phyloP scores from a whole-genome alignment of 352 stramenopile genomes.

The Phytophthora capsici region DNA sequence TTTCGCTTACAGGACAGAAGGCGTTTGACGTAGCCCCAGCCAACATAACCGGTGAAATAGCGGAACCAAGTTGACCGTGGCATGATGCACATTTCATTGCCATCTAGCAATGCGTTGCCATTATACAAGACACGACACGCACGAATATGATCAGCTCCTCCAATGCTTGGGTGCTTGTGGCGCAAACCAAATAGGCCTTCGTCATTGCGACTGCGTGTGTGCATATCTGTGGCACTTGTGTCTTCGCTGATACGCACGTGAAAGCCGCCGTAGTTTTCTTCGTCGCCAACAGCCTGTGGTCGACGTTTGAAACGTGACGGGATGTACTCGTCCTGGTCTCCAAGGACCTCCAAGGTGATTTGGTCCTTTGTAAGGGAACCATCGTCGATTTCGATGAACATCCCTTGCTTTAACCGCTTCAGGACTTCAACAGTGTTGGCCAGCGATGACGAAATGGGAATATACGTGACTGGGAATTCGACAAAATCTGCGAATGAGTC shows the following conservation, averaged over 20 bases:
- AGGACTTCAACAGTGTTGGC: conserved; percentile 68
- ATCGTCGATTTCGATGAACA: conserved; percentile 78
- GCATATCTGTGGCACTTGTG: conserved; percentile 28
- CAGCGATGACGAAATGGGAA: conserved; percentile 60
- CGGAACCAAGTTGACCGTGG: conserved; percentile 56
- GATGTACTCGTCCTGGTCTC: conserved; percentile 63
- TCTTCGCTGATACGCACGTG: conserved; percentile 55
- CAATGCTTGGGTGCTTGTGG: conserved; percentile 53
- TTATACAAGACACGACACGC: conserved; percentile 79
- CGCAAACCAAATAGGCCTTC: conserved; percentile 54
- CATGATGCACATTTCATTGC: conserved; percentile 68
- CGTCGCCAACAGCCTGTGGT: conserved; percentile 1
- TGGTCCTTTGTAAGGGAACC: conserved; percentile 81
- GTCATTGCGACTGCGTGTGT: conserved; percentile 15
- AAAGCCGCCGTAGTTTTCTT: conserved; percentile 33
- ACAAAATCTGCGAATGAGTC: conserved; percentile 55
- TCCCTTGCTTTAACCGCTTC: conserved; percentile 52
- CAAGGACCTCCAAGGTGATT: conserved; percentile 79
- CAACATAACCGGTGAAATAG: conserved; percentile 65
- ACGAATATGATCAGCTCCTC: conserved; percentile 63
- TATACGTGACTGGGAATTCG: conserved; percentile 72
- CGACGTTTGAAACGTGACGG: conserved; percentile 47
- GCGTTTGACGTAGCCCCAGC: conserved; percentile 54
- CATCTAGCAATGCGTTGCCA: conserved; percentile 71
- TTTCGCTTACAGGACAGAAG: conserved; percentile 48